Evolutionary conservation across 225 moss, liverwort and hornwort genomes (phyloP), one percentile per base, ranked within the genome.

Genomic region (Marchantia polymorpha): DNA sequence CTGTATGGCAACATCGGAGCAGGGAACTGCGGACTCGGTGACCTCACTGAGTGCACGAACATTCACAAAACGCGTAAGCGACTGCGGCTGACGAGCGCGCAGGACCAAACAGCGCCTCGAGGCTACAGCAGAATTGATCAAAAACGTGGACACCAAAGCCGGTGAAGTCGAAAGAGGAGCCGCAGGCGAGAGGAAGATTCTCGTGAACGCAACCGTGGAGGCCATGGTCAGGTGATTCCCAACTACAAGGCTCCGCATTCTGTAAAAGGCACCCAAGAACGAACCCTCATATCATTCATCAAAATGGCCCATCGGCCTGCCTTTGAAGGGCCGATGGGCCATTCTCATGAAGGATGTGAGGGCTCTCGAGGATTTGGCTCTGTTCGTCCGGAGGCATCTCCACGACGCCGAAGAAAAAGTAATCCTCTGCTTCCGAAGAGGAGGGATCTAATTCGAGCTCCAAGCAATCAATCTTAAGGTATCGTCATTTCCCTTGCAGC

Each of bases 1-100:
- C 54, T 79, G 52, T 55, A 79, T 79, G 31, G 78, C 78, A 7
- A 79, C 69, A 79, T 79, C 78, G 19, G 78, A 79, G 50, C 51
- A 64, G 8, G 48, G 64, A 51, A 77, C 66, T 64, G 50, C 65
- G 0, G 49, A 4, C 29, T 77, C 77, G 12, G 77, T 50, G 50
- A 60, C 65, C 66, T 60, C 77, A 51, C 49, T 77, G 49, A 65
- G n/a, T 47, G 64, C 77, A 26, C 77, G 77, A 29, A 65, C 8
- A 61, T 63, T 61, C 1, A 29, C 4, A 70, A 70, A 49, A 7
- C 13, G 23, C 7, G 7, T 13, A 17, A 9, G 11, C 16, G 39
- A 31, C 8, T 9, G 16, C 12, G 19, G 46, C 4, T 30, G 56
- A 17, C 22, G 30, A 16, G 39, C 15, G 14, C 58, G 59, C 75